These are phyloP conservation scores for Herpotrichia juniperi DNA, from an alignment of 2,329 filamentous ascomycete genomes.

Conservation along the genomic window DNA sequence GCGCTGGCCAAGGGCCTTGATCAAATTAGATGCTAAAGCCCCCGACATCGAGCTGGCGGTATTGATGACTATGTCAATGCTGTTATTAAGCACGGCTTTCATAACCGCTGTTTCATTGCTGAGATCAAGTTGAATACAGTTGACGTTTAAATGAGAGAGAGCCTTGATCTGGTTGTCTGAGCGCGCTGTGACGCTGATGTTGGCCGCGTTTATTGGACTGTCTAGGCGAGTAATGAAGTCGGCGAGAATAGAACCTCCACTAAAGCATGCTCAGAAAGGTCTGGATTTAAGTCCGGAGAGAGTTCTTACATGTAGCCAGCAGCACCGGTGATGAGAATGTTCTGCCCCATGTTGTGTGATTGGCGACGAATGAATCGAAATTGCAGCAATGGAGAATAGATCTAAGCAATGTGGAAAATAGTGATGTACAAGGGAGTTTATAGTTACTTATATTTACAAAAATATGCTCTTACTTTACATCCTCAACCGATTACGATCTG, in stretches of 20 bases:
- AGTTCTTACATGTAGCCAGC: slow-evolving; percentile 18
- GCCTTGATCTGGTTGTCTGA: slow-evolving; percentile 14
- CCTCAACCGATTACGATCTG: too few species aligned
- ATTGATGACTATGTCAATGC: slow-evolving; percentile 18
- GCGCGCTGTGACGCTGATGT: slow-evolving; percentile 12
- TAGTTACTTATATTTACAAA: too few species aligned
- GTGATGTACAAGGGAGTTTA: too few species aligned
- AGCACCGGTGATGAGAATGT: slow-evolving; percentile 20
- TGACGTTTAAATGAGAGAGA: slow-evolving; percentile 14
- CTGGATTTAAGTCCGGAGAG: not conserved
- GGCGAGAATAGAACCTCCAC: slow-evolving; percentile 17
- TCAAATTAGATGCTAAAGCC: slow-evolving; percentile 3
- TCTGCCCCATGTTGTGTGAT: slow-evolving; percentile 38
- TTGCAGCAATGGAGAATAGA: too few species aligned
- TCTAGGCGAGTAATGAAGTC: slow-evolving; percentile 9
- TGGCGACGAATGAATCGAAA: too few species aligned
- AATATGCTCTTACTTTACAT: too few species aligned
- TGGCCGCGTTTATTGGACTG: slow-evolving; percentile 6
- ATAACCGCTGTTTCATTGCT: slow-evolving; percentile 9
- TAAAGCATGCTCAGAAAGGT: slow-evolving; percentile 3
- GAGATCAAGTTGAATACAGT: slow-evolving; percentile 11
- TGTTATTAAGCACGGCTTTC: slow-evolving; percentile 11
- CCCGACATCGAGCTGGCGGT: slow-evolving; percentile 12
- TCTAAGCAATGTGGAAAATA: too few species aligned
- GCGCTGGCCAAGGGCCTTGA: slow-evolving; percentile 13